Percentiles rank a stretch among this genome's conserved stretches.
Conservation (phyloP, 2,329 filamentous ascomycete genomes). For the Aspergillus alliaceus region DNA sequence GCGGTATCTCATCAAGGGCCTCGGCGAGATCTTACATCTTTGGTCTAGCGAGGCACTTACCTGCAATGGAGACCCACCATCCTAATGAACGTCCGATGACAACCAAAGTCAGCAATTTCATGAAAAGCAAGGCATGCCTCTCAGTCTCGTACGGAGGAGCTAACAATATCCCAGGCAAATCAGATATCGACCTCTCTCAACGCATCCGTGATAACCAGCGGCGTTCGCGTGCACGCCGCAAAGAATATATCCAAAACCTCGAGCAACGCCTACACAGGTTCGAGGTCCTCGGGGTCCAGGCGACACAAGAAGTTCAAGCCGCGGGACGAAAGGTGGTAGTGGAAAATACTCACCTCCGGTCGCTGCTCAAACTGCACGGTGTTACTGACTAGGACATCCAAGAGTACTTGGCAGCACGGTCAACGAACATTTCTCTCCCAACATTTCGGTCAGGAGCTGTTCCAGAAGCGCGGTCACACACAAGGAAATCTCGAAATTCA, state of each 20-base stretch:
- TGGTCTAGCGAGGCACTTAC: background rate
- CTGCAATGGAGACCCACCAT: background rate
- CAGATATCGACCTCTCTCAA: conserved; percentile 26
- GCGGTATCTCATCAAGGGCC: no score
- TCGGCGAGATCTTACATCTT: no score
- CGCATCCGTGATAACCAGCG: conserved; percentile 76
- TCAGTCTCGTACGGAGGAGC: background rate
- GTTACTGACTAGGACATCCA: conserved; percentile 58
- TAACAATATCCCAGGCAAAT: background rate
- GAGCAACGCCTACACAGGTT: conserved; percentile 64
- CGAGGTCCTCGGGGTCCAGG: conserved; percentile 66
- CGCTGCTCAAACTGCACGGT: conserved; percentile 59
- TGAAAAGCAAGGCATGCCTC: no score
- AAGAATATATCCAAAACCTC: conserved; percentile 68
- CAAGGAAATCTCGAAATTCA: background rate
- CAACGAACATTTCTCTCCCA: background rate
- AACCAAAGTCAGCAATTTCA: no score
- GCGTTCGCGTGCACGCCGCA: conserved; percentile 70
- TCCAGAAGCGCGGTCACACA: background rate
- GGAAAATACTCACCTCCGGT: conserved; percentile 66
- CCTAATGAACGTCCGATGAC: no score
- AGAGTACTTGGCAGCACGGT: conserved; percentile 15
- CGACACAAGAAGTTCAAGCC: conserved; percentile 69
- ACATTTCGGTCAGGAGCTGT: background rate
- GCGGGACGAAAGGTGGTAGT: conserved; percentile 68